phyloP scores from a whole-genome alignment of 2,329 filamentous ascomycete species.

The Orbilia quercus region DNA sequence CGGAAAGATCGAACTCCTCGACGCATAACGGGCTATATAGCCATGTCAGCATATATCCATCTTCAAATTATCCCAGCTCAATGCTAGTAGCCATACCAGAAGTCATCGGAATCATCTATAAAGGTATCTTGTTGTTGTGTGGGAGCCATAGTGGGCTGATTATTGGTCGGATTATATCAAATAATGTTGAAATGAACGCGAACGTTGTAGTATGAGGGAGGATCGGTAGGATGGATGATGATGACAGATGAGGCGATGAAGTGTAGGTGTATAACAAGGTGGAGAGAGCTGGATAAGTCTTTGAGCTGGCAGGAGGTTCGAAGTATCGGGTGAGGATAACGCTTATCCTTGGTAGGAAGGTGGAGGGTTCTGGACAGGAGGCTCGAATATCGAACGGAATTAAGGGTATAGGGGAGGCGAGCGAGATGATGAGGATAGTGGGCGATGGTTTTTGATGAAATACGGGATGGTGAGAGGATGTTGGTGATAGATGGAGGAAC shows the following conservation, averaged over 20 bases:
- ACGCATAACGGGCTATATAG: slow-evolving; percentile 87
- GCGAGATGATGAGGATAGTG: not conserved
- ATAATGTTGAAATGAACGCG: slow-evolving; percentile 1
- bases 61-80: slow-evolving; percentile 2
- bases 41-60: slow-evolving; percentile 58
- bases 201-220: not conserved
- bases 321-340: too few relatives aligned
- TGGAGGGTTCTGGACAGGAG: not conserved
- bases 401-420: not conserved
- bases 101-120: slow-evolving; percentile 77
- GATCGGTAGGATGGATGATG: slow-evolving; percentile 14
- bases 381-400: slow-evolving; percentile 7
- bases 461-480: not conserved
- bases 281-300: not conserved
- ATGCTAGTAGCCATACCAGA: slow-evolving; percentile 68
- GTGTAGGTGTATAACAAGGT: not conserved
- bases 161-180: slow-evolving; percentile 21
- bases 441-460: not conserved
- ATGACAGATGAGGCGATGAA: not conserved
- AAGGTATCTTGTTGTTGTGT: slow-evolving; percentile 71
- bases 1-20: slow-evolving; percentile 97
- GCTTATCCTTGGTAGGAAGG: not conserved
- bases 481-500: slow-evolving; percentile 7
- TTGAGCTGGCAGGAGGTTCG: not conserved
- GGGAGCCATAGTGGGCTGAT: slow-evolving; percentile 68